phyloP scores from a whole-genome alignment of 495 filamentous ascomycete species.

The Alectoria sarmentosa region DNA sequence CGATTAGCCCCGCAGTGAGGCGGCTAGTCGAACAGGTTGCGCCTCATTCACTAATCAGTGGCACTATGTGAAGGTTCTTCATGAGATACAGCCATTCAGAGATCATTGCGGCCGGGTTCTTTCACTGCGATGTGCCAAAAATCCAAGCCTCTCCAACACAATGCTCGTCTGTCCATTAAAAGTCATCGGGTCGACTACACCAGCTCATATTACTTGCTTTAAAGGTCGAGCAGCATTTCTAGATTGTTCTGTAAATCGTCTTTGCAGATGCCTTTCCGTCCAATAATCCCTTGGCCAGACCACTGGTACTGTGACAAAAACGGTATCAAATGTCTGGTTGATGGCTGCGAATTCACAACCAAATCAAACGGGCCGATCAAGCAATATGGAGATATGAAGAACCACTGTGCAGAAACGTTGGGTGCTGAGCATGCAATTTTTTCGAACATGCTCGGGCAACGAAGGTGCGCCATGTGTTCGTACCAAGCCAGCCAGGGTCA shows the following conservation, averaged over 20 bases:
- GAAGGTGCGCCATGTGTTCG: background rate
- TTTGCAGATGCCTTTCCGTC: background rate
- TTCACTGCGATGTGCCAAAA: background rate
- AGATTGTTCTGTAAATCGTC: background rate
- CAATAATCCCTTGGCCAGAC: no score
- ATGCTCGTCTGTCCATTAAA: background rate
- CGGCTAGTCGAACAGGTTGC: no score
- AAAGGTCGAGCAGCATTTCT: background rate
- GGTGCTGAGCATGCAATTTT: background rate
- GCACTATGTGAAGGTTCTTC: background rate
- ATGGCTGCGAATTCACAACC: background rate
- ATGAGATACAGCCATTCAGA: background rate
- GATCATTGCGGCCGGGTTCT: no score
- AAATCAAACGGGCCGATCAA: fast-evolving
- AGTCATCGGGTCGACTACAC: background rate
- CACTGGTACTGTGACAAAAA: background rate
- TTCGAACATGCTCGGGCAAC: background rate
- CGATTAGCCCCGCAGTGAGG: no score
- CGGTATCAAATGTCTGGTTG: background rate
- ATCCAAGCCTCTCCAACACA: background rate
- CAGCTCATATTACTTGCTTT: background rate
- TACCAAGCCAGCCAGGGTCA: fast-evolving
- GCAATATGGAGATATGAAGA: background rate
- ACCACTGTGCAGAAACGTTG: background rate
- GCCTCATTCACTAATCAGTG: background rate